Percentiles rank a stretch among this genome's conserved stretches.
Conservation (phyloP, 768 basidiomycete species). For the Amanita brunnescens region DNA sequence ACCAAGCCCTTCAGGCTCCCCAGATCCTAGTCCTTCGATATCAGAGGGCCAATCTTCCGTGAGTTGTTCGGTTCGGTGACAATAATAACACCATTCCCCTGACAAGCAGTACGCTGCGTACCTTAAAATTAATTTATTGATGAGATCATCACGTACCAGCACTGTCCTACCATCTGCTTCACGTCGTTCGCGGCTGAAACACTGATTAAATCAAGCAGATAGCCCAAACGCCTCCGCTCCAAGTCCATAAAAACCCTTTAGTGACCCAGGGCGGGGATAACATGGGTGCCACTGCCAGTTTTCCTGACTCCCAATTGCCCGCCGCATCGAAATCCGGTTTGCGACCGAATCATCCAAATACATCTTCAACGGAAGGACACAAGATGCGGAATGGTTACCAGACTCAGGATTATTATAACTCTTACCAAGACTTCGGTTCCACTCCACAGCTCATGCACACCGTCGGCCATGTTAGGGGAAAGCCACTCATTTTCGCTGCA, state of each 20-base stretch:
- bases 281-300: slow-evolving; percentile 8
- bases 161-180: background rate
- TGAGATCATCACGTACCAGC: background rate
- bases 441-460: slow-evolving; percentile 11
- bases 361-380: slow-evolving; percentile 3
- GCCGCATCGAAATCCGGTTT: background rate
- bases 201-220: background rate
- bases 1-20: background rate
- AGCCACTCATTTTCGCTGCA: slow-evolving; percentile 58
- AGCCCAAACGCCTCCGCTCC: background rate
- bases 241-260: background rate
- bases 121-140: background rate
- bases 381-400: slow-evolving; percentile 2
- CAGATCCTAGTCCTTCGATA: background rate
- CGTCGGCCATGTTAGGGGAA: slow-evolving; percentile 26
- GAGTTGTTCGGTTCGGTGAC: background rate
- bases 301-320: background rate
- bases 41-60: background rate
- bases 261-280: background rate
- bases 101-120: background rate
- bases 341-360: slow-evolving; percentile 1
- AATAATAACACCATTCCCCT: background rate
- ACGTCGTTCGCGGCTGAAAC: background rate
- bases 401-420: slow-evolving; percentile 5
- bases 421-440: slow-evolving; percentile 17